Conservation (phyloP, 768 basidiomycete genomes). For the Paxillus rubicundulus region DNA sequence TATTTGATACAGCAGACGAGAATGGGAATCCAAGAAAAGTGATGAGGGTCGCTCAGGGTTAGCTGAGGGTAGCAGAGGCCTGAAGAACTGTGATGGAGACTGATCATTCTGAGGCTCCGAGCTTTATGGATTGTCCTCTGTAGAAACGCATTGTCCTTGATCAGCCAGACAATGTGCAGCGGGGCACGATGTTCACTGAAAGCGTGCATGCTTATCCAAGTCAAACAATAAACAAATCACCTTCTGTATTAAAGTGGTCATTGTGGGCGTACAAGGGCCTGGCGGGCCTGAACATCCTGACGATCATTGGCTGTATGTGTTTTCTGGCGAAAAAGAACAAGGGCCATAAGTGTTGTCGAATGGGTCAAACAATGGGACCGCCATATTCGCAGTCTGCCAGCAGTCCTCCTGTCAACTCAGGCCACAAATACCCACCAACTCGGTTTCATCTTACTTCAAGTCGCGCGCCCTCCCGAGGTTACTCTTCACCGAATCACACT, state of each 20-base stretch:
- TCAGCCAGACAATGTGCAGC: background rate
- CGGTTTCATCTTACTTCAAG: background rate
- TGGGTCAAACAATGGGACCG: background rate
- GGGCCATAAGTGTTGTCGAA: background rate
- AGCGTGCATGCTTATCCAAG: background rate
- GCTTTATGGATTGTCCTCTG: conserved; percentile 21
- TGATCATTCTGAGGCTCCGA: background rate
- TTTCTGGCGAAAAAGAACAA: background rate
- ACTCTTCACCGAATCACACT: background rate
- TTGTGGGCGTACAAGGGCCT: conserved; percentile 7
- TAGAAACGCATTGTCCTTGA: conserved; percentile 17
- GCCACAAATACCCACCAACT: too few species aligned
- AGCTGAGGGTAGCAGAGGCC: background rate
- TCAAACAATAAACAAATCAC: conserved; percentile 14
- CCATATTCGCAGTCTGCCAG: background rate
- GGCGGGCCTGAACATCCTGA: background rate
- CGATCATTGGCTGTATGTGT: background rate
- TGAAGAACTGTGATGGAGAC: background rate
- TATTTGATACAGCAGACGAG: conserved; percentile 20
- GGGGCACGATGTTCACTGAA: background rate
- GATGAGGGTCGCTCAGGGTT: conserved; percentile 1
- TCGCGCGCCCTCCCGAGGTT: too few species aligned
- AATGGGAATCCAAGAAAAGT: background rate
- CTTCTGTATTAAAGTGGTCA: conserved; percentile 3
- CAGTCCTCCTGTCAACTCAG: background rate